Conservation (phyloP, 805 yeast genomes). For the Vanderwaltozyma polyspora region DNA sequence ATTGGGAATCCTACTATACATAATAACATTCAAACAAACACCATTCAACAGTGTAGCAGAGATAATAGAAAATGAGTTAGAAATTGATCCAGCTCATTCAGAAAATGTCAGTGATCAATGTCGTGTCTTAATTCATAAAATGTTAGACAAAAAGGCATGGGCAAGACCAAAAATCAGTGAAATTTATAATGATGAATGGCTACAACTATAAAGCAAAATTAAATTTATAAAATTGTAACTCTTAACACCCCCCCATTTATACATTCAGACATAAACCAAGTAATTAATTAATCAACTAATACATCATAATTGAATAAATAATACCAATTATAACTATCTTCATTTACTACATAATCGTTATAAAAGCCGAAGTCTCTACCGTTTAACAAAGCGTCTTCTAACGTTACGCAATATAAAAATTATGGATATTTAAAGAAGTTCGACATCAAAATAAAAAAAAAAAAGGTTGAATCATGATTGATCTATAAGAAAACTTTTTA, state of each 20-base stretch:
- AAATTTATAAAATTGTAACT: constrained; percentile 4
- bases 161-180: constrained; percentile 65
- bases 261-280: neutral
- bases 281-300: neutral
- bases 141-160: constrained; percentile 54
- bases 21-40: constrained; percentile 80
- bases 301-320: too few species aligned
- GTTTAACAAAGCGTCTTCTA: too few species aligned
- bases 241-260: neutral
- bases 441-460: too few species aligned
- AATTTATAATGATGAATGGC: constrained; percentile 60
- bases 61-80: constrained; percentile 74
- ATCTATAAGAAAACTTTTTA: too few species aligned
- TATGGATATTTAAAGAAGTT: too few species aligned
- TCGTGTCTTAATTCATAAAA: constrained; percentile 45
- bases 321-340: too few species aligned
- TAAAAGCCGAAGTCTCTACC: too few species aligned
- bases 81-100: constrained; percentile 8
- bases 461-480: too few species aligned
- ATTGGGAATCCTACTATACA: constrained; percentile 80
- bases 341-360: too few species aligned
- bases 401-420: too few species aligned
- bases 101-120: constrained; percentile 52
- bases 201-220: constrained; percentile 23
- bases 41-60: constrained; percentile 93